phyloP scores from a whole-genome alignment of 1,284 basidiomycete genomes.

The Cutaneotrichosporon curvatum region DNA sequence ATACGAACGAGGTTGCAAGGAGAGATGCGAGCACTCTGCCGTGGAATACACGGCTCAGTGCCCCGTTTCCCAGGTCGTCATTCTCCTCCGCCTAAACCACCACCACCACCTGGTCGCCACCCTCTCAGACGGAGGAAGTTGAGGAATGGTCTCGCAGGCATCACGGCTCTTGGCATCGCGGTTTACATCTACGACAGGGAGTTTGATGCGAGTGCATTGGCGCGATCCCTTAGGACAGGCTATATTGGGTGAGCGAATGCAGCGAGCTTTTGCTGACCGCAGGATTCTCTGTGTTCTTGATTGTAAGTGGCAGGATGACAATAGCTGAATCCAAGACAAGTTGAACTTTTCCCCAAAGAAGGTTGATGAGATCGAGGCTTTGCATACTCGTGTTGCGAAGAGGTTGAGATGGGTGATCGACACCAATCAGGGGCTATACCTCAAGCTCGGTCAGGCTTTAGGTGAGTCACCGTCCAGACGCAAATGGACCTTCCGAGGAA shows the following conservation, averaged over 20 bases:
- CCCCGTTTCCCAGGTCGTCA: no score
- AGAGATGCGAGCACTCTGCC: no score
- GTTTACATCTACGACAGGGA: slow-evolving; percentile 55
- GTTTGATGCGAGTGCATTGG: slow-evolving; percentile 61
- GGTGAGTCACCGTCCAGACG: slow-evolving; percentile 18
- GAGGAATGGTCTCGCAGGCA: not conserved
- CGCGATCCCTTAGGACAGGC: slow-evolving; percentile 59
- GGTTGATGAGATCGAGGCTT: slow-evolving; percentile 60
- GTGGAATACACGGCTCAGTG: no score
- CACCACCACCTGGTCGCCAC: not conserved
- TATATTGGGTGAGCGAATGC: slow-evolving; percentile 53
- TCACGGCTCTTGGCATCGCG: slow-evolving; percentile 45
- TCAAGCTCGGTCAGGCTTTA: slow-evolving; percentile 66
- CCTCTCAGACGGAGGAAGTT: not conserved
- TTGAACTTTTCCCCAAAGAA: slow-evolving; percentile 65
- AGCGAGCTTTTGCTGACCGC: slow-evolving; percentile 13
- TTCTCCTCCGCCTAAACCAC: not conserved
- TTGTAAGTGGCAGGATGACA: slow-evolving; percentile 23
- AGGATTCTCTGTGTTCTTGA: slow-evolving; percentile 42
- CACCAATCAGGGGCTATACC: slow-evolving; percentile 76
- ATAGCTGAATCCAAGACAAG: slow-evolving; percentile 52
- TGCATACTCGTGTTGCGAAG: slow-evolving; percentile 76
- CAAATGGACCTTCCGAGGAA: no score
- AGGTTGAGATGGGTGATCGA: slow-evolving; percentile 67
- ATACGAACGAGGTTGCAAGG: no score